Conservation (phyloP, 352 stramenopile genomes). For the Pythium chondricola region DNA sequence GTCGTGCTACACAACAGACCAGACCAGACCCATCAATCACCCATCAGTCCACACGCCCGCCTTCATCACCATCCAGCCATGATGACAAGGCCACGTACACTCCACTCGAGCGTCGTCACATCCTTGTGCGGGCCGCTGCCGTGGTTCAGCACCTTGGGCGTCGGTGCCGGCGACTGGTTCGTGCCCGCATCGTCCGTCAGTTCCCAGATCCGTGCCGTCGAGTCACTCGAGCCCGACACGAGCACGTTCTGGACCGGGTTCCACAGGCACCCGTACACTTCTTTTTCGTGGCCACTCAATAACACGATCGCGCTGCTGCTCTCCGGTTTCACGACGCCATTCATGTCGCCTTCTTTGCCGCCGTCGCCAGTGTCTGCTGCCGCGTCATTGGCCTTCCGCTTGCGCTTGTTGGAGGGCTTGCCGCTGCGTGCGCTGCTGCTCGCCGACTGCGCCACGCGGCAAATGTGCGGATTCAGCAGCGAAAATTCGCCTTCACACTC, state of each 20-base stretch:
- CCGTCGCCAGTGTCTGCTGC: constrained; percentile 29
- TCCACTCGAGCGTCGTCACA: constrained; percentile 98
- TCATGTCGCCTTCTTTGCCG: constrained; percentile 55
- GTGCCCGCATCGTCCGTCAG: constrained; percentile 65
- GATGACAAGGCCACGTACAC: constrained; percentile 42
- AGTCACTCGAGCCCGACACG: constrained; percentile 94
- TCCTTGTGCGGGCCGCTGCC: constrained; percentile 93
- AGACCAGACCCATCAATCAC: constrained; percentile 19
- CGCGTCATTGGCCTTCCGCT: constrained; percentile 58
- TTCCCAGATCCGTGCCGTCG: constrained; percentile 92
- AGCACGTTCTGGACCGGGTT: constrained; percentile 94
- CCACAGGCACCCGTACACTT: constrained; percentile 97
- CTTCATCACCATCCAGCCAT: neutral
- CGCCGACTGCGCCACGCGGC: constrained; percentile 74
- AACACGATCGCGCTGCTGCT: constrained; percentile 52
- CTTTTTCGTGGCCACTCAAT: constrained; percentile 79
- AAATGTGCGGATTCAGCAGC: constrained; percentile 90
- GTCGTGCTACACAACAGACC: constrained; percentile 45
- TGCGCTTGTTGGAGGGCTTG: constrained; percentile 77
- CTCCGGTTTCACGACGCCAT: constrained; percentile 59
- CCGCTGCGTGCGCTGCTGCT: constrained; percentile 55
- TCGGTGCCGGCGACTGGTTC: constrained; percentile 26
- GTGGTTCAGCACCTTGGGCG: constrained; percentile 62
- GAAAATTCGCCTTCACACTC: constrained; percentile 89
- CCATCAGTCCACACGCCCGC: too few species aligned